Base-by-base conservation (phyloP, 345 rosid species). In the Brassica nigra region DNA sequence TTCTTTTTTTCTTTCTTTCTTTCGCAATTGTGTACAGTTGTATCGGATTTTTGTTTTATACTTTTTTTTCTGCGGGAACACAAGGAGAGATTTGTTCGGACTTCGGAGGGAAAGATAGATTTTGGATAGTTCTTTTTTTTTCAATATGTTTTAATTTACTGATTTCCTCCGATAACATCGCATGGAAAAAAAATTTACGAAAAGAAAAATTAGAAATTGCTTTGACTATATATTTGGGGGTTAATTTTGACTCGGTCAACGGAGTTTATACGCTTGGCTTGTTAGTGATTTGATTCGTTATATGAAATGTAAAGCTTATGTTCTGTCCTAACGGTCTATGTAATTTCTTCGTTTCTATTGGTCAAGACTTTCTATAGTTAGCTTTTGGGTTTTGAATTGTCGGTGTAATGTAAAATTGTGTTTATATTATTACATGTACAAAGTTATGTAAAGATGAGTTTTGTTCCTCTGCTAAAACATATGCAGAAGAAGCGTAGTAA, bases 401-500 rank as follows among this genome's bases (percentile, higher is more conserved):
- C 58, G 31, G 34, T 27, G 58, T 71, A 63, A 52, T 76, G 64
- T 52, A 10, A 6, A 11, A 28, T 52, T 58, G 31, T 39, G 65
- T 62, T 33, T 70, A 59, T 68, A 34, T 3, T 54, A 39, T 18
- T 44, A 66, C 1, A 42, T 65, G 12, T 12, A 28, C 0, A 68
- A 42, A 15, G 58, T 52, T 18, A 31, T 4, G 58, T 36, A 64
- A 52, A 78, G 71, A 70, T 63, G 58, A n/a, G 47, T 72, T 59
- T 23, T 73, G 54, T 78, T 66, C 29, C 3, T 70, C 8, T 63
- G 47, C 49, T 23, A 27, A 18, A 57, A 59, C 5, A 12, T 66
- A 33, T 76, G 80, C 74, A 81, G 83, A 81, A 80, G 76, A 63
- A 2, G 27, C 9, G 66, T 29, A 2, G 14, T 42, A 42, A 12